Conservation (phyloP, 495 filamentous ascomycete species). For the Lasiosphaeriaceae sp. region DNA sequence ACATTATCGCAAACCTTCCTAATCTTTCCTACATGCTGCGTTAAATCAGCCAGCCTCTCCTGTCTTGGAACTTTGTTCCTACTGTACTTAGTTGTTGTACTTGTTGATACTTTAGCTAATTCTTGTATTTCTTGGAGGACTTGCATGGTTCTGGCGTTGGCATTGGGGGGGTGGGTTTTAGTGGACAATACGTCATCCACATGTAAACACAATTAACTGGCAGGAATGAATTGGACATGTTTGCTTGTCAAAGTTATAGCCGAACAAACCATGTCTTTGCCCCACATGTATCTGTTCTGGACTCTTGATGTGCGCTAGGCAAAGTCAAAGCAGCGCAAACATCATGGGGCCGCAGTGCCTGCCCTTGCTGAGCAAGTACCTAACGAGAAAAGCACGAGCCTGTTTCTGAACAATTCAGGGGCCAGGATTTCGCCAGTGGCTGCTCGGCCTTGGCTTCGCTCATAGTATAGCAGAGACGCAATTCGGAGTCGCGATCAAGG, state of each 20-base stretch:
- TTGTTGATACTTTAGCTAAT: not conserved
- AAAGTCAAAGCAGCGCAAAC: not conserved
- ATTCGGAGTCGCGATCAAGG: not conserved
- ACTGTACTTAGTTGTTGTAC: not conserved
- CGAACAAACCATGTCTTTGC: too few relatives aligned
- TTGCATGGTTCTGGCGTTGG: conserved; percentile 12
- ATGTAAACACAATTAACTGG: not conserved
- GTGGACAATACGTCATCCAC: not conserved
- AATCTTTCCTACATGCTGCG: conserved; percentile 51
- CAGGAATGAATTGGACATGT: not conserved
- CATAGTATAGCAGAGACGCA: not conserved
- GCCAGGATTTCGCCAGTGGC: too few relatives aligned
- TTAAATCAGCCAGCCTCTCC: not conserved
- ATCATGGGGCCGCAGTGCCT: too few relatives aligned
- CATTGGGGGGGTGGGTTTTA: not conserved
- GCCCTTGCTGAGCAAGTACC: too few relatives aligned
- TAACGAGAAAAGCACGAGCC: too few relatives aligned
- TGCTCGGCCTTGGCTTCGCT: not conserved
- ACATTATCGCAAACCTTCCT: conserved; percentile 41
- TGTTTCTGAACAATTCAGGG: too few relatives aligned
- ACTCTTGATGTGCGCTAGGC: too few relatives aligned
- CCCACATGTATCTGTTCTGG: too few relatives aligned
- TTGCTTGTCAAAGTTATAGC: not conserved
- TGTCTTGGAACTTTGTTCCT: not conserved
- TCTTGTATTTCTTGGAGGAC: not conserved